Base-by-base conservation (phyloP, 257 asterid genomes). In the Solanum rostratum region DNA sequence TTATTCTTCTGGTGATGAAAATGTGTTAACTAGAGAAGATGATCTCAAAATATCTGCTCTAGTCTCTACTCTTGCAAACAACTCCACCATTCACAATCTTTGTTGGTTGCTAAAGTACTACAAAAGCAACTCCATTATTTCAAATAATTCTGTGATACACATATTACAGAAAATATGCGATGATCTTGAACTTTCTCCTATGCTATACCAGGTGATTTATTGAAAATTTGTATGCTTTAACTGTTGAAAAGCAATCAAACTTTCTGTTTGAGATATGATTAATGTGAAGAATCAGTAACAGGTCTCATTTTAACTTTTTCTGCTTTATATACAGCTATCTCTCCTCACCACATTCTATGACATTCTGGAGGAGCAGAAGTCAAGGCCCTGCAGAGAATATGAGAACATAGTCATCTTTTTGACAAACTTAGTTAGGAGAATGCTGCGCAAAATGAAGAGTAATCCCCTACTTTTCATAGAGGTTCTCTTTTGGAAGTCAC, bases 71-170 rank as follows among this genome's bases (percentile, higher is more conserved):
- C 94, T 97, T 63, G 93, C 93, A 83, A 94, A 87, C 93, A 88
- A 90, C 91, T 86, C 84, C 83, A 88, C 95, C 41, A 88, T 94
- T 84, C 91, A 91, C 88, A 97, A 93, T 73, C 84, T 95, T 82
- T 95, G 99, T 84, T 97, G 99, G 99, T 85, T 97, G 90, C 93
- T 97, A 80, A 93, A 91, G 90, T 93, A 89, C 83, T 97, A 95
- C 86, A 94, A 92, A 89, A 91, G 91, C 91, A 97, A 97, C 91
- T 94, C 97, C 57, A 84, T 85, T 85, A 85, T 85, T 65, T 94
- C 97, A 29, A 97, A 97, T 87, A 96, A 95, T 88, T 90, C 90
- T 91, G 91, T 94, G 83, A 46, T 95, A 87, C 84, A 85, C 89
- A 86, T 93, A 88, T 92, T 95, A 65, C 90, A 89, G 78, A 92